Evolutionary conservation across 345 rosid species (phyloP).

Genomic region (Nasturtium officinale): DNA sequence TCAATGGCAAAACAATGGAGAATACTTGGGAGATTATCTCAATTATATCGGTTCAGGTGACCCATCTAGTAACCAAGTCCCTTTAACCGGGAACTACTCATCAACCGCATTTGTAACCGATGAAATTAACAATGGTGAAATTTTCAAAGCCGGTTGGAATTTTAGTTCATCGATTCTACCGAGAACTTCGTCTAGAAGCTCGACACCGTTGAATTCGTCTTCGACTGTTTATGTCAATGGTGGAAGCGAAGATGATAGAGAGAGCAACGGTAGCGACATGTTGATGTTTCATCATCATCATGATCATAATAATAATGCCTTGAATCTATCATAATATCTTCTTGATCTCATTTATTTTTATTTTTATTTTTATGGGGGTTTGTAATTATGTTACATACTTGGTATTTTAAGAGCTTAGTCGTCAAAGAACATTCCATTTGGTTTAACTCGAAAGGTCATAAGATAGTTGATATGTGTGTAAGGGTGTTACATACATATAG

Average conservation of each 20-base stretch:
- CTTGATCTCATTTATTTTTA: background rate
- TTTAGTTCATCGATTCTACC: conserved; percentile 33
- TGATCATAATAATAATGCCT: conserved; percentile 20
- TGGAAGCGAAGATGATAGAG: conserved; percentile 43
- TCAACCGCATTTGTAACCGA: conserved; percentile 7
- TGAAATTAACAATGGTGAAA: conserved; percentile 1
- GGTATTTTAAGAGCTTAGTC: conserved; percentile 1
- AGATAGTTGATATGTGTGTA: background rate
- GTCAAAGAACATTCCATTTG: background rate
- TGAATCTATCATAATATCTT: conserved; percentile 22
- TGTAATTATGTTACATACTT: conserved; percentile 13
- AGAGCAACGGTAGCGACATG: conserved; percentile 43
- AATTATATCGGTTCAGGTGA: conserved; percentile 23
- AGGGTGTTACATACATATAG: background rate
- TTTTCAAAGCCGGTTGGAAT: conserved; percentile 27
- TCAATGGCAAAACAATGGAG: conserved; percentile 40
- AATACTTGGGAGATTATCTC: conserved; percentile 19
- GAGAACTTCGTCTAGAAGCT: conserved; percentile 35
- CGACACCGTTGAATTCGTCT: conserved; percentile 38
- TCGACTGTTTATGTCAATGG: conserved; percentile 34
- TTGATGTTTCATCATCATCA: conserved; percentile 39
- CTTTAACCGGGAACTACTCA: conserved; percentile 29
- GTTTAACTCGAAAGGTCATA: background rate
- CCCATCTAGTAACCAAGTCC: conserved; percentile 25
- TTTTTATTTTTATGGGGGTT: background rate